Conservation (phyloP, 371 early-diverging fungal species). For the Syncephalastrum sp. region DNA sequence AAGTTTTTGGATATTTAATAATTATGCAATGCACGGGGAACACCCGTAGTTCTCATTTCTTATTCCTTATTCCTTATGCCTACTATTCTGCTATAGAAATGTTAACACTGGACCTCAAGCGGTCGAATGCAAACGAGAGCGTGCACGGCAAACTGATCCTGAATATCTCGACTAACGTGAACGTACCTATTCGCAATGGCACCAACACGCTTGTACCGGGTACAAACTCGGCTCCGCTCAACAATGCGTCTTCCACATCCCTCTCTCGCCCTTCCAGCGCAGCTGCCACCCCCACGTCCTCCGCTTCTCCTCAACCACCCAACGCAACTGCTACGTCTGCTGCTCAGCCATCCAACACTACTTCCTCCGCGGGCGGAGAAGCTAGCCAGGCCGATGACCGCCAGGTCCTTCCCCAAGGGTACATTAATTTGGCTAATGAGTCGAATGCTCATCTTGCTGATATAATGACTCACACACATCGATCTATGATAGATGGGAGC, state of each 20-base stretch:
- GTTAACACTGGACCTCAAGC: conserved; percentile 83
- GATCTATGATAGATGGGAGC: conserved; percentile 60
- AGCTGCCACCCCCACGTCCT: conserved; percentile 4
- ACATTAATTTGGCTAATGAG: conserved; percentile 5
- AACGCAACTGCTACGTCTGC: conserved; percentile 14
- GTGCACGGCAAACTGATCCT: conserved; percentile 86
- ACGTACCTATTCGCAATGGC: conserved; percentile 39
- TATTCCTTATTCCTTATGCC: background rate
- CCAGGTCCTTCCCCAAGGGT: conserved; percentile 75
- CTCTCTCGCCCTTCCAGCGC: conserved; percentile 18
- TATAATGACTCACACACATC: background rate
- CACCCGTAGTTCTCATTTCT: background rate
- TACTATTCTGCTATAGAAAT: conserved; percentile 59
- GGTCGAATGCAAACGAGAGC: conserved; percentile 74
- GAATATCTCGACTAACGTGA: conserved; percentile 67
- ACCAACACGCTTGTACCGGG: conserved; percentile 44
- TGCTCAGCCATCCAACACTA: conserved; percentile 4
- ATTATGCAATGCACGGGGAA: background rate
- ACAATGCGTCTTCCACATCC: conserved; percentile 22
- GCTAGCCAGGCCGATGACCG: conserved; percentile 23
- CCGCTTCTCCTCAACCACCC: conserved; percentile 7
- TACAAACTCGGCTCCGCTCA: conserved; percentile 20
- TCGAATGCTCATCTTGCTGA: conserved; percentile 14
- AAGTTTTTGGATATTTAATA: conserved; percentile 11
- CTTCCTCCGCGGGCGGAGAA: conserved; percentile 12